phyloP scores from a whole-genome alignment of 495 filamentous ascomycete genomes.

The Tuber aestivum region DNA sequence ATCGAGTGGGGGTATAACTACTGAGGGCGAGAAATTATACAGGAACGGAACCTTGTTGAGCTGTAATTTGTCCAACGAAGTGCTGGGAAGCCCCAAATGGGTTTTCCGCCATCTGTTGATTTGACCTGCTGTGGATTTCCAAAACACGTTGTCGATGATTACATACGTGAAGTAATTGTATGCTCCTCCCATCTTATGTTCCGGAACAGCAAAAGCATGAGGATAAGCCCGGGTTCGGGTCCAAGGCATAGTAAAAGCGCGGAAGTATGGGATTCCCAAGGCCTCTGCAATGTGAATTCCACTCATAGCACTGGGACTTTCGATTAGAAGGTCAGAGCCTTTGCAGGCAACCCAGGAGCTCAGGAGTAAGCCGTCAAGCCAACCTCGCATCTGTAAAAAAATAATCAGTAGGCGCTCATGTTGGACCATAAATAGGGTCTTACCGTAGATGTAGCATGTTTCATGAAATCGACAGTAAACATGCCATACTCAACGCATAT shows the following conservation, averaged over 20 bases:
- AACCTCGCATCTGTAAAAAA: constrained; percentile 64
- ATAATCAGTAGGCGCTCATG: neutral
- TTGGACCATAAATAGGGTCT: constrained; percentile 4
- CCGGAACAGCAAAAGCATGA: constrained; percentile 93
- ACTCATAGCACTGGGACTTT: constrained; percentile 94
- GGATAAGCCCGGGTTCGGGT: constrained; percentile 91
- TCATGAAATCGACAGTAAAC: constrained; percentile 88
- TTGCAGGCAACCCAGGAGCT: constrained; percentile 85
- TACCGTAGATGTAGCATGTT: constrained; percentile 69
- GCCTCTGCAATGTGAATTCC: constrained; percentile 99
- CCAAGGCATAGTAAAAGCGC: constrained; percentile 99
- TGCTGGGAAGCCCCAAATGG: constrained; percentile 68
- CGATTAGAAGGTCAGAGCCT: constrained; percentile 82
- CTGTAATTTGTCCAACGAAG: constrained; percentile 84
- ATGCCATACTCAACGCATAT: constrained; percentile 96
- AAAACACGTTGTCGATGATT: constrained; percentile 95
- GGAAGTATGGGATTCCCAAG: constrained; percentile 87
- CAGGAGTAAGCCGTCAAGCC: constrained; percentile 80
- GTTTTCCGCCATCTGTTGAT: constrained; percentile 89
- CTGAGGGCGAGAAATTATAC: constrained; percentile 91
- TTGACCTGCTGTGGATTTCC: constrained; percentile 85
- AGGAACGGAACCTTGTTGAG: constrained; percentile 93
- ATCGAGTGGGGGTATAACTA: constrained; percentile 87
- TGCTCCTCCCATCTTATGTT: constrained; percentile 84
- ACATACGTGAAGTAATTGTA: constrained; percentile 96